phyloP scores from a whole-genome alignment of 192 early-diverging fungal species.

The Mycoemilia scoparia region DNA sequence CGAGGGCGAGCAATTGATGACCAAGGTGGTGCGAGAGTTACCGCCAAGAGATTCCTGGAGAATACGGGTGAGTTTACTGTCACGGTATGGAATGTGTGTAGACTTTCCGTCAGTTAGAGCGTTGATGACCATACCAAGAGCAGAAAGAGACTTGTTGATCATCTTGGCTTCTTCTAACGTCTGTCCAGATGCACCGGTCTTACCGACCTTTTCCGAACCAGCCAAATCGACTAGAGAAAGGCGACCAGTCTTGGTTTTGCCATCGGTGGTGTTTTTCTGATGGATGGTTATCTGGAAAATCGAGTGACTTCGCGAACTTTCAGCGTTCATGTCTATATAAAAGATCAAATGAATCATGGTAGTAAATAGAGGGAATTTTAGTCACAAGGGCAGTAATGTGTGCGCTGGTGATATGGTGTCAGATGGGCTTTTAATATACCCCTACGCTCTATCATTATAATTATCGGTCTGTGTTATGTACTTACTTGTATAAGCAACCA shows the following conservation, averaged over 20 bases:
- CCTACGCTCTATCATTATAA: too few relatives aligned
- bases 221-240: conserved; percentile 96
- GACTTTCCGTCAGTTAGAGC: conserved; percentile 97
- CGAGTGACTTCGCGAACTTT: conserved; percentile 93
- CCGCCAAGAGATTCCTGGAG: conserved; percentile 98
- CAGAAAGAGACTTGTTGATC: conserved; percentile 97
- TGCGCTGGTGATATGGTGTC: not conserved
- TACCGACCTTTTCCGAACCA: conserved; percentile 93
- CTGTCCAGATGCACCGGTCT: conserved; percentile 96
- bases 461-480: too few relatives aligned
- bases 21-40: conserved; percentile 96
- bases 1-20: conserved; percentile 96
- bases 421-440: conserved; percentile 1
- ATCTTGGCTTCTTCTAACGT: conserved; percentile 99
- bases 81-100: conserved; percentile 94
- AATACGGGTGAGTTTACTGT: conserved; percentile 97
- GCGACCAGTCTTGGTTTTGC: conserved; percentile 78
- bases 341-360: conserved; percentile 70
- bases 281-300: conserved; percentile 94
- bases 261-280: conserved; percentile 81
- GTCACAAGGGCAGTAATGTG: not conserved
- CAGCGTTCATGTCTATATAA: conserved; percentile 96
- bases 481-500: conserved; percentile 83
- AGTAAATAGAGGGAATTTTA: not conserved
- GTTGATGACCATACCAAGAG: conserved; percentile 99